Conservation (phyloP, 768 basidiomycete species). For the Cystobasidium ongulense region DNA sequence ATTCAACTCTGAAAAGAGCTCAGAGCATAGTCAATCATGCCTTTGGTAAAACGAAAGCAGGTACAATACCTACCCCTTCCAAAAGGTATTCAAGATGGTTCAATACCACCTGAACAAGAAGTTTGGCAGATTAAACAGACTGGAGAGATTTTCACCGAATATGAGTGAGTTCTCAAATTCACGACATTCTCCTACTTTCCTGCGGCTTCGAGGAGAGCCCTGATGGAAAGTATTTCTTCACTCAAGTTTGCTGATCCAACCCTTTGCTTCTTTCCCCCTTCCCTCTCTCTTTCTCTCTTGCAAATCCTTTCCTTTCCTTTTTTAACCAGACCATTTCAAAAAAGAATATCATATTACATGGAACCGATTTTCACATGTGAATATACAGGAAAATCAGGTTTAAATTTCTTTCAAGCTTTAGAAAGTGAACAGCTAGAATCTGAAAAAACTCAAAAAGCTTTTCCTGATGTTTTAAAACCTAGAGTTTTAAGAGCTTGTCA, state of each 20-base stretch:
- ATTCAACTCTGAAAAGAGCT: neutral
- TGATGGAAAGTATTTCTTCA: constrained; percentile 32
- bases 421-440: constrained; percentile 86
- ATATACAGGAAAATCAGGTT: constrained; percentile 84
- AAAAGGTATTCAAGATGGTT: constrained; percentile 37
- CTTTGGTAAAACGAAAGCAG: constrained; percentile 44
- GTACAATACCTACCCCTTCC: constrained; percentile 43
- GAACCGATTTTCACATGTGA: constrained; percentile 95
- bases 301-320: neutral
- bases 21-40: constrained; percentile 38
- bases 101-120: constrained; percentile 52
- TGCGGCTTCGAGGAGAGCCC: constrained; percentile 9
- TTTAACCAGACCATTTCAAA: constrained; percentile 60
- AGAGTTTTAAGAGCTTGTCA: constrained; percentile 86
- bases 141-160: constrained; percentile 93
- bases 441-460: constrained; percentile 75
- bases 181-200: neutral
- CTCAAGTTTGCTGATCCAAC: constrained; percentile 38
- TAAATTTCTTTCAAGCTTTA: constrained; percentile 89
- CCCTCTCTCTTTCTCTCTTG: neutral
- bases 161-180: constrained; percentile 82
- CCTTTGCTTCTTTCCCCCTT: constrained; percentile 44
- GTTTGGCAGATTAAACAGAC: constrained; percentile 91
- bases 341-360: constrained; percentile 88
- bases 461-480: constrained; percentile 85